phyloP scores from a whole-genome alignment of 2,329 filamentous ascomycete genomes.

The Massarina eburnea region DNA sequence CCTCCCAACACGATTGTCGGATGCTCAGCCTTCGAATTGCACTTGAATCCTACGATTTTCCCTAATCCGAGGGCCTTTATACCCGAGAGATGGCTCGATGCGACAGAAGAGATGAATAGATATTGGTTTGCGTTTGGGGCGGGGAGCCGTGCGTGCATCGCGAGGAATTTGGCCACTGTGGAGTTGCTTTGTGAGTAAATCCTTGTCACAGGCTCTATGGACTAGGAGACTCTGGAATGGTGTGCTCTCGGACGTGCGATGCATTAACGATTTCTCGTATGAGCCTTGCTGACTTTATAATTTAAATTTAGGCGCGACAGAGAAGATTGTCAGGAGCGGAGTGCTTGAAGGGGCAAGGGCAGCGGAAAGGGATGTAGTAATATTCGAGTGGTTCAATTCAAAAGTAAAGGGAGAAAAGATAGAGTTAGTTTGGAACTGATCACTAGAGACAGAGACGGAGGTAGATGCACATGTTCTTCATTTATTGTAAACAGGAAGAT shows the following conservation, averaged over 20 bases:
- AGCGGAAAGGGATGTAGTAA: conserved; percentile 47
- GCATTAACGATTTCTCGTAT: too few species aligned
- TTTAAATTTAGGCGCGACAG: too few species aligned
- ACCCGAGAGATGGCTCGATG: conserved; percentile 38
- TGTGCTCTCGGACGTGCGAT: too few species aligned
- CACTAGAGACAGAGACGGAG: too few species aligned
- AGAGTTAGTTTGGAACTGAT: conserved; percentile 32
- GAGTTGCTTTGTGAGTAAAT: conserved; percentile 30
- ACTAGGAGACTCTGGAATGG: too few species aligned
- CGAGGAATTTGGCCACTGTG: conserved; percentile 31
- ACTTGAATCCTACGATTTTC: conserved; percentile 25
- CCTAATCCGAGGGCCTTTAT: conserved; percentile 17
- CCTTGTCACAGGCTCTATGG: too few species aligned
- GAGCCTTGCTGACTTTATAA: too few species aligned
- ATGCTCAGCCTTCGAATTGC: conserved; percentile 30
- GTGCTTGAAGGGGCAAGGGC: conserved; percentile 49
- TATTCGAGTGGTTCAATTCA: conserved; percentile 60
- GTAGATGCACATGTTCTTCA: too few species aligned
- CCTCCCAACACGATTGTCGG: conserved; percentile 28
- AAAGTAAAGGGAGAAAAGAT: conserved; percentile 55
- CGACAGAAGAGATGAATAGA: conserved; percentile 34
- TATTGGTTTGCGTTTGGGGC: conserved; percentile 35
- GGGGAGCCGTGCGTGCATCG: conserved; percentile 35
- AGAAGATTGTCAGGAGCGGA: conserved; percentile 46
- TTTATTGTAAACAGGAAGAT: too few species aligned